Conservation (phyloP, 371 early-diverging fungal species). For the Mucor mucedo region DNA sequence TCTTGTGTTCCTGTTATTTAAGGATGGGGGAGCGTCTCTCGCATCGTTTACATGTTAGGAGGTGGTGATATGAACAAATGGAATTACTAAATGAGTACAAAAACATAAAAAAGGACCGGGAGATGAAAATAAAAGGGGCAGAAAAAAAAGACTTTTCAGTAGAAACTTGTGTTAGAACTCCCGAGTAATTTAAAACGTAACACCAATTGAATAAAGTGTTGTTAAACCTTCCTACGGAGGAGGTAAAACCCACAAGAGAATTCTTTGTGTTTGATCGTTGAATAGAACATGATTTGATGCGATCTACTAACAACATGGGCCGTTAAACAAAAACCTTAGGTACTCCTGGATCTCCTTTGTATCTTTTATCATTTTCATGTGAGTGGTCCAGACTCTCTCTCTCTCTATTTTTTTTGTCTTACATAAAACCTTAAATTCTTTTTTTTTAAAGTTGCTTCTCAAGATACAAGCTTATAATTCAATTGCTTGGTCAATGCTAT, state of each 20-base stretch:
- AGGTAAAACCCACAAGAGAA: no score
- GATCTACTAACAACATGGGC: not conserved
- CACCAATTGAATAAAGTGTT: not conserved
- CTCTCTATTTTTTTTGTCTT: not conserved
- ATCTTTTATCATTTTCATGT: not conserved
- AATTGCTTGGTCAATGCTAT: not conserved
- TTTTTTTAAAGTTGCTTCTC: not conserved
- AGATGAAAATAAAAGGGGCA: constrained; percentile 3
- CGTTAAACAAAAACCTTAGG: no score
- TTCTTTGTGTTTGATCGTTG: not conserved
- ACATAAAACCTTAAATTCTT: not conserved
- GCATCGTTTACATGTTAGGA: not conserved
- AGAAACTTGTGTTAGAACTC: not conserved
- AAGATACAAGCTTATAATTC: not conserved
- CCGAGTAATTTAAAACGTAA: constrained; percentile 1
- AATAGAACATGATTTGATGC: not conserved
- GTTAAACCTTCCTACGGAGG: not conserved
- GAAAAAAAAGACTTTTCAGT: not conserved
- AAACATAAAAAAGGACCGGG: constrained; percentile 6
- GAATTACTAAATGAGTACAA: not conserved
- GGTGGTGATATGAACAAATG: not conserved
- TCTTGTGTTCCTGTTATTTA: constrained; percentile 2
- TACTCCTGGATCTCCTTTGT: no score
- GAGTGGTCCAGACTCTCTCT: not conserved
- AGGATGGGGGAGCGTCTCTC: not conserved